phyloP scores from a whole-genome alignment of 768 basidiomycete genomes.

The Leucocoprinus birnbaumii region DNA sequence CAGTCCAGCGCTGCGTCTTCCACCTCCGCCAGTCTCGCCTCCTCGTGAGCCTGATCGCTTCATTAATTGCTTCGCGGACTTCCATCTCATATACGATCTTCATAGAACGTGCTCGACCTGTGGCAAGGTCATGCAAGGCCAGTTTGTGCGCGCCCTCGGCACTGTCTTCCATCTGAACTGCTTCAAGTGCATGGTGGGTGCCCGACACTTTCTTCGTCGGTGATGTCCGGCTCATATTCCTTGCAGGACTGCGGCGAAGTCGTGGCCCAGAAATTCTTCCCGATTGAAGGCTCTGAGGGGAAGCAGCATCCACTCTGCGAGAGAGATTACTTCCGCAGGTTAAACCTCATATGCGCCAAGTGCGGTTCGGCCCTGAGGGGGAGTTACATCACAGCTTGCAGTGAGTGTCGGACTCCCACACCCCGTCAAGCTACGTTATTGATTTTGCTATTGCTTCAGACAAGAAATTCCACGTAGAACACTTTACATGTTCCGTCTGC shows the following conservation, averaged over 20 bases:
- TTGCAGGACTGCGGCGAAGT: slow-evolving; percentile 91
- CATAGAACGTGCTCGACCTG: slow-evolving; percentile 73
- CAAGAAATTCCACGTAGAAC: slow-evolving; percentile 99
- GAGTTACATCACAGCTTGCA: slow-evolving; percentile 99
- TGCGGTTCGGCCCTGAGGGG: slow-evolving; percentile 93
- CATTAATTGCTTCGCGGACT: slow-evolving; percentile 15
- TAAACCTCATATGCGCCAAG: slow-evolving; percentile 95
- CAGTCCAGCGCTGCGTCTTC: slow-evolving; percentile 52
- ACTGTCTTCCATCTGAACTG: slow-evolving; percentile 96
- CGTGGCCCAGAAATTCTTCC: slow-evolving; percentile 98
- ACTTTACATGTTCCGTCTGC: slow-evolving; percentile 98
- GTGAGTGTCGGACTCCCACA: slow-evolving; percentile 42
- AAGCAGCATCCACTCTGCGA: slow-evolving; percentile 96
- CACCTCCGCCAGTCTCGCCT: slow-evolving; percentile 51
- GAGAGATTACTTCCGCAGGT: slow-evolving; percentile 93
- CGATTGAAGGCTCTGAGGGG: slow-evolving; percentile 88
- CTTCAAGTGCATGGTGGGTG: slow-evolving; percentile 92
- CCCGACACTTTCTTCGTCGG: slow-evolving; percentile 5
- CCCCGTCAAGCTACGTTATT: neutral
- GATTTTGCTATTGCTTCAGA: slow-evolving; percentile 42
- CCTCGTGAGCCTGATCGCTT: slow-evolving; percentile 45
- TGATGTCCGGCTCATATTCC: slow-evolving; percentile 10
- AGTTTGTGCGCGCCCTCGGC: slow-evolving; percentile 92
- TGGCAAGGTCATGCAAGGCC: slow-evolving; percentile 84
- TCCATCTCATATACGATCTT: slow-evolving; percentile 24